A percentile compares a stretch with the other conserved stretches of the same genome.
Conservation (phyloP, 2,329 filamentous ascomycete genomes). For the Scedosporium dehoogii region DNA sequence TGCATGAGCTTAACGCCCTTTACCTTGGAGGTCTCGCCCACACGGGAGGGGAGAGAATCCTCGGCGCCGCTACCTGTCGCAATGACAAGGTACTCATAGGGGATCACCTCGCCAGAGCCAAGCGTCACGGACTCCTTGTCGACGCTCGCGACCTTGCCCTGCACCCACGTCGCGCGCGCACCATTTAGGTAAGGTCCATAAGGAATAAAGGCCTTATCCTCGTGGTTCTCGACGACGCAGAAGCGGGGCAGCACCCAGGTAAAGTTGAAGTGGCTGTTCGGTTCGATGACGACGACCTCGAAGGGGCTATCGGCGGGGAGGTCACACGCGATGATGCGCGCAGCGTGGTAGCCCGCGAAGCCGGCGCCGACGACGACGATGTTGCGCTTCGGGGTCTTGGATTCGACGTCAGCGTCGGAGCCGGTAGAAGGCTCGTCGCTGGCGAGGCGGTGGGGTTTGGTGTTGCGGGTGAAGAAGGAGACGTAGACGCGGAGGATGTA, state of each 20-base stretch:
- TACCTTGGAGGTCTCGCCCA: conserved; percentile 29
- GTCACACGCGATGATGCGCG: conserved; percentile 34
- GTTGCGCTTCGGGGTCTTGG: conserved; percentile 26
- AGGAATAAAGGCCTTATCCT: conserved; percentile 51
- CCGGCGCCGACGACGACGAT: conserved; percentile 49
- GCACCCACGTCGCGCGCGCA: conserved; percentile 27
- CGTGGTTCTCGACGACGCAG: conserved; percentile 42
- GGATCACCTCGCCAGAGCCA: conserved; percentile 29
- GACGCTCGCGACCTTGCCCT: conserved; percentile 30
- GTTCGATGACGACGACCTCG: conserved; percentile 46
- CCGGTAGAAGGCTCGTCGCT: not conserved
- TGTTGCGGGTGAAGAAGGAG: conserved; percentile 9
- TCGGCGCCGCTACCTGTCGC: conserved; percentile 42
- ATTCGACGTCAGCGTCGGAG: conserved; percentile 8
- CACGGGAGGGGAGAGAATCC: conserved; percentile 36
- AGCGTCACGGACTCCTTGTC: conserved; percentile 27
- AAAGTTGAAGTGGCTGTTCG: conserved; percentile 51
- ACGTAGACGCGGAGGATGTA: conserved; percentile 16
- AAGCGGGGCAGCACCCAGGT: conserved; percentile 51
- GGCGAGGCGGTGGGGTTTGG: conserved; percentile 1
- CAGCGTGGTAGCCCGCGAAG: conserved; percentile 43
- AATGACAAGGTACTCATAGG: conserved; percentile 46
- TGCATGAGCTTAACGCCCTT: conserved; percentile 32
- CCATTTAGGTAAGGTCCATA: conserved; percentile 33
- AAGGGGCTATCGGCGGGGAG: conserved; percentile 36